phyloP scores from a whole-genome alignment of 495 filamentous ascomycete species.

The Aspergillus conjunctus region DNA sequence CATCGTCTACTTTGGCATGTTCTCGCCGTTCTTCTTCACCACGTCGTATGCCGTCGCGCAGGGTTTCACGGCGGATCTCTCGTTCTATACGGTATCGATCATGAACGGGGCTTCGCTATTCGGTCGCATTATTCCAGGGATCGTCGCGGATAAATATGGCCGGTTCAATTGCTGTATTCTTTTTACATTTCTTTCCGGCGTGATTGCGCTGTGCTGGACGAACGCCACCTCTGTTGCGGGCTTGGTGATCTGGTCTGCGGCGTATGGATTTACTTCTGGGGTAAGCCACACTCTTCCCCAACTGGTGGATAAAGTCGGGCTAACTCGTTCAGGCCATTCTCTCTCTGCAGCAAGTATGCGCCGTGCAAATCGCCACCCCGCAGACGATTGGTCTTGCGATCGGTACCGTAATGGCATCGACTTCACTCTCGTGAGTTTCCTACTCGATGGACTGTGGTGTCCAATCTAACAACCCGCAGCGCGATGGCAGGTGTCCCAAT shows the following conservation, averaged over 20 bases:
- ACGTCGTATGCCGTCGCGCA: constrained; percentile 36
- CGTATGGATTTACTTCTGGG: constrained; percentile 46
- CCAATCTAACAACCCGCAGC: constrained; percentile 22
- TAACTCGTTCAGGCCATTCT: constrained; percentile 38
- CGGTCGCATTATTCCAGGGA: constrained; percentile 50
- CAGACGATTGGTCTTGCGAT: constrained; percentile 36
- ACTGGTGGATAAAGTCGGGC: background rate
- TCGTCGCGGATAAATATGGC: constrained; percentile 68
- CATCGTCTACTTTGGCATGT: constrained; percentile 51
- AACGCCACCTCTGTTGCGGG: constrained; percentile 37
- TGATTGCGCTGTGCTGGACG: constrained; percentile 49
- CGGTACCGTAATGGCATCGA: constrained; percentile 36
- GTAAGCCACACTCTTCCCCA: constrained; percentile 26
- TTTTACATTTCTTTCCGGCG: constrained; percentile 54
- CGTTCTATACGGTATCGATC: constrained; percentile 50
- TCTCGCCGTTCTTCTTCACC: constrained; percentile 49
- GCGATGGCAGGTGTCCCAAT: constrained; percentile 43
- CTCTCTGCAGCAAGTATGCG: constrained; percentile 46
- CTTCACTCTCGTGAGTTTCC: constrained; percentile 39
- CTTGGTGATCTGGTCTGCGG: constrained; percentile 36
- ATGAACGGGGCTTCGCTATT: constrained; percentile 49
- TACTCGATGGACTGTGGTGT: background rate
- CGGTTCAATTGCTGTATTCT: constrained; percentile 70
- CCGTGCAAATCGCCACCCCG: constrained; percentile 37
- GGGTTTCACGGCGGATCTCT: constrained; percentile 40